Evolutionary conservation across 2,329 filamentous ascomycete species (phyloP).

Genomic region (Reticulascus tulasneorum): DNA sequence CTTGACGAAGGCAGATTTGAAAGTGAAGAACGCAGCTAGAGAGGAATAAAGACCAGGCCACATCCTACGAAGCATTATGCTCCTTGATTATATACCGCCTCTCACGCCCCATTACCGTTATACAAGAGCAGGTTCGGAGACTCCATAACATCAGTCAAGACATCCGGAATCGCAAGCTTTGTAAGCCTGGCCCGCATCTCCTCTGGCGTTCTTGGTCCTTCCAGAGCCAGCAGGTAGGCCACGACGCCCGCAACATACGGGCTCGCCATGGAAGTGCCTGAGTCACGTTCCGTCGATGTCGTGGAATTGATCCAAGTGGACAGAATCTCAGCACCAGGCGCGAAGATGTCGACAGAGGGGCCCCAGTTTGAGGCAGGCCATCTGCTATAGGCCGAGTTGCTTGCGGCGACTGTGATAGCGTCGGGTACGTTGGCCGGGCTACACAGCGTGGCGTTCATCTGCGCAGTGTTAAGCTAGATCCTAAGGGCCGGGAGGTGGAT

Average conservation of each 20-base stretch:
- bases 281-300: not conserved
- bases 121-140: slow-evolving; percentile 15
- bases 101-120: slow-evolving; percentile 9
- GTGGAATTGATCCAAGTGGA: slow-evolving; percentile 36
- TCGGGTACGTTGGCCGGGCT: slow-evolving; percentile 44
- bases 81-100: no score
- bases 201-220: slow-evolving; percentile 8
- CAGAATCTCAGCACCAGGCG: slow-evolving; percentile 40
- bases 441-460: no score
- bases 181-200: slow-evolving; percentile 5
- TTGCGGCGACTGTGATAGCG: slow-evolving; percentile 51
- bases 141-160: slow-evolving; percentile 8
- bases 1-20: no score
- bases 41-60: no score
- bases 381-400: slow-evolving; percentile 30
- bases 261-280: slow-evolving; percentile 16
- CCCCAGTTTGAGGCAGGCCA: slow-evolving; percentile 50
- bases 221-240: slow-evolving; percentile 16
- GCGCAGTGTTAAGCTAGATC: slow-evolving; percentile 18
- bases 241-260: slow-evolving; percentile 18
- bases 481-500: not conserved
- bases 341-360: slow-evolving; percentile 42
- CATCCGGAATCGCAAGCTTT: slow-evolving; percentile 11
- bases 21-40: no score
- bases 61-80: no score